Evolutionary conservation across 2,329 filamentous ascomycete genomes (phyloP).

Genomic region (Paecilomyces sp.): DNA sequence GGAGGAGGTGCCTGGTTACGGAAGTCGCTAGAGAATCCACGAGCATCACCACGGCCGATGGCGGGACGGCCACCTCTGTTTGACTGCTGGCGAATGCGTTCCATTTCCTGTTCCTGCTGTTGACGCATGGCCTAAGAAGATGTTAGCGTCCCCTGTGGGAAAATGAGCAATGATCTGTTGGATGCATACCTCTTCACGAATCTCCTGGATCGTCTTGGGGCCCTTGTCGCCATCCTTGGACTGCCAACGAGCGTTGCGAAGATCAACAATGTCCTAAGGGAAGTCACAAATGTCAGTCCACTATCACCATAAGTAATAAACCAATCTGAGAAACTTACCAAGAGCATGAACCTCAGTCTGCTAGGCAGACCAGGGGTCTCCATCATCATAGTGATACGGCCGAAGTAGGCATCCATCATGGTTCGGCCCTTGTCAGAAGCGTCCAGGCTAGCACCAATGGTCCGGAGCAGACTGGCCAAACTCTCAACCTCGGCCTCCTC

Average conservation of each 20-base stretch:
- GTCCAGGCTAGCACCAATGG: slow-evolving; percentile 84
- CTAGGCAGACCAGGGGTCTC: slow-evolving; percentile 75
- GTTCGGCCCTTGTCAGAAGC: slow-evolving; percentile 70
- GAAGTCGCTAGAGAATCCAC: slow-evolving; percentile 70
- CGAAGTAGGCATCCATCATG: slow-evolving; percentile 92
- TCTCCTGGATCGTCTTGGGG: slow-evolving; percentile 91
- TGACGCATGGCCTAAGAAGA: slow-evolving; percentile 56
- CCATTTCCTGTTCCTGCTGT: slow-evolving; percentile 71
- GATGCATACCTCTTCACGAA: slow-evolving; percentile 65
- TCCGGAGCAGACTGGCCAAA: slow-evolving; percentile 83
- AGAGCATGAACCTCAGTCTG: slow-evolving; percentile 90
- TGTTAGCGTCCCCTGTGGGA: slow-evolving; percentile 6
- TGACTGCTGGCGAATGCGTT: slow-evolving; percentile 45
- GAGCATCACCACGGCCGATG: slow-evolving; percentile 77
- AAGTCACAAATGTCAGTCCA: not conserved
- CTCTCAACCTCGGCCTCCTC: slow-evolving; percentile 97
- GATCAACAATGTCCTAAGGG: slow-evolving; percentile 67
- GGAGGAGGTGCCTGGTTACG: slow-evolving; percentile 60
- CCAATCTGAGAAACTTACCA: slow-evolving; percentile 42
- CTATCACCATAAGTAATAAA: not conserved
- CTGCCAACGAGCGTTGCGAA: slow-evolving; percentile 69
- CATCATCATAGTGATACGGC: slow-evolving; percentile 75
- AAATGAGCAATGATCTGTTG: not conserved
- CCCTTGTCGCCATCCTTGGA: slow-evolving; percentile 90
- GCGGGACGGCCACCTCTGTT: slow-evolving; percentile 60